phyloP scores from a whole-genome alignment of 2,329 filamentous ascomycete genomes.

The Aureobasidium leucospermi region DNA sequence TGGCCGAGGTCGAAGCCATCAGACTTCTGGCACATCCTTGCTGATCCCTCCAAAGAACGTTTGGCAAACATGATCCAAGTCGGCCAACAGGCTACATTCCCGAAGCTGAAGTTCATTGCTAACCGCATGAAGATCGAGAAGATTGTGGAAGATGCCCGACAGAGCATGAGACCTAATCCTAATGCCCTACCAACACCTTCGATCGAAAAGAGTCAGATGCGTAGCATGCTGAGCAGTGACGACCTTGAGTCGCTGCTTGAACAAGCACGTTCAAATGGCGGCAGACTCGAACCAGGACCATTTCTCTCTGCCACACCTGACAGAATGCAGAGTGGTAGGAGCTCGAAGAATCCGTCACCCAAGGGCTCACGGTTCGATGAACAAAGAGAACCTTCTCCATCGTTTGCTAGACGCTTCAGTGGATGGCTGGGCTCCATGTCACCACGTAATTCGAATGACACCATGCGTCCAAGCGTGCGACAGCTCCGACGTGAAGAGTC shows the following conservation, averaged over 20 bases:
- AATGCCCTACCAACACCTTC: constrained; percentile 25
- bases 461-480: constrained; percentile 15
- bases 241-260: constrained; percentile 37
- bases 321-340: background rate
- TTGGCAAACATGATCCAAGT: constrained; percentile 84
- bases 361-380: background rate
- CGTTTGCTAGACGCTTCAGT: constrained; percentile 25
- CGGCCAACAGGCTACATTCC: constrained; percentile 82
- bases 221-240: constrained; percentile 38
- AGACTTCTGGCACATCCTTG: constrained; percentile 81
- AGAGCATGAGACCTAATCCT: constrained; percentile 29
- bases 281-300: constrained; percentile 22
- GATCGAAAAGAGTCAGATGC: constrained; percentile 17
- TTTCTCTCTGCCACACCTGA: constrained; percentile 18
- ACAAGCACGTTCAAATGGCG: constrained; percentile 26
- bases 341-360: background rate
- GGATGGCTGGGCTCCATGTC: constrained; percentile 22
- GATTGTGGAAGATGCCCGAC: constrained; percentile 50
- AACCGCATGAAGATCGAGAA: constrained; percentile 83
- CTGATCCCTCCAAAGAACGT: constrained; percentile 68
- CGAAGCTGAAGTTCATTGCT: constrained; percentile 82
- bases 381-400: constrained; percentile 20
- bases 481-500: constrained; percentile 12
- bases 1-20: constrained; percentile 76
- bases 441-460: constrained; percentile 20